Evolutionary conservation across 805 yeast genomes (phyloP), one percentile per base, ranked within the genome.

Genomic region (Trichomonascus vanleenenianus): DNA sequence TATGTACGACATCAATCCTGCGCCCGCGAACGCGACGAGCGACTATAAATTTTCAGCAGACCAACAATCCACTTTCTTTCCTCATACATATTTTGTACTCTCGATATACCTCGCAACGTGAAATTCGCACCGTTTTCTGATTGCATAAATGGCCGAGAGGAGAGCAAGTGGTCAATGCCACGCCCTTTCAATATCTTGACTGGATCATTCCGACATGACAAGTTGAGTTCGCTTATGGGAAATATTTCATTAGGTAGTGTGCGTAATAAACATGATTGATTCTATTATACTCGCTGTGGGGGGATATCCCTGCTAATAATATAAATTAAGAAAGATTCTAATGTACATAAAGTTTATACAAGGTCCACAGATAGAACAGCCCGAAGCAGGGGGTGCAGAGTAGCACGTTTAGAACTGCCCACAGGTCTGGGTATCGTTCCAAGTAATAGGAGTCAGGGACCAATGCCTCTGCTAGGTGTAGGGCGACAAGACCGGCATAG

Each of bases 341-440:
- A 7, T 25, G 30, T 39, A 11, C 22, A 45, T 59, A 68, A 31
- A 79, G 60, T 49, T 74, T 81, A 63, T 73, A 79, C 55, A 82
- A 71, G 32, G 75, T 73, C 96, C 96, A 93, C n/a, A 87, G 50
- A 80, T 88, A 89, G 56, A 85, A 85, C 39, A 83, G 57, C 0
- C 66, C 60, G 56, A 89, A 91, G 48, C 88, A 85, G 0, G 75
- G 83, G 58, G 86, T 88, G 0, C 93, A 83, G 2, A 88, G 57
- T 0, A 81, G 56, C 36, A 83, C 78, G 57, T 93, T 93, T 2
- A 78, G 74, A 19, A 91, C 71, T 0, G 85, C 85, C 89, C 93
- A 86, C 3, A 93, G 54, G 61, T 93, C 97, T 1, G 97, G 96
- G 51, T 78, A 82, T 33, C 63, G 59, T 3, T 44, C 48, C 4